A percentile compares a stretch with the other conserved stretches of the same genome.
Evolutionary conservation across 2,329 filamentous ascomycete species (phyloP).

Genomic region (Fusarium anthophilum): DNA sequence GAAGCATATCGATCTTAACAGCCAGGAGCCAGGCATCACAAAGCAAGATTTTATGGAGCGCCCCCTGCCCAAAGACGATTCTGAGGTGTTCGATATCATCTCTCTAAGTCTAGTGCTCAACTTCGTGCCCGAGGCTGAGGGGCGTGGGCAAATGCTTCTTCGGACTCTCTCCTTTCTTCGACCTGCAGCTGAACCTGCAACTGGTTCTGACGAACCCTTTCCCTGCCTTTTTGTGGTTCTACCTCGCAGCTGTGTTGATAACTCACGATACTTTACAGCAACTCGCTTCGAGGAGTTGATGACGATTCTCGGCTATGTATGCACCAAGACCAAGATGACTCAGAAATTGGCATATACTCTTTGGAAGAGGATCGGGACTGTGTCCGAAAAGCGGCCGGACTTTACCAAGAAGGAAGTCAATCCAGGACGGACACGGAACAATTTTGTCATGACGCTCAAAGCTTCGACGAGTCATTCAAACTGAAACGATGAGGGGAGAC

Average conservation of each 20-base stretch:
- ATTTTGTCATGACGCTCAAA: slow-evolving; percentile 83
- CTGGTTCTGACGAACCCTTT: slow-evolving; percentile 52
- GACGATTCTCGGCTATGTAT: slow-evolving; percentile 76
- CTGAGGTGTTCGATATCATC: slow-evolving; percentile 84
- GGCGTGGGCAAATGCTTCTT: slow-evolving; percentile 85
- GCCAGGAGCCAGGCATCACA: slow-evolving; percentile 80
- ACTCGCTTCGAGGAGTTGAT: slow-evolving; percentile 76
- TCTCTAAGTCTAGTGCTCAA: slow-evolving; percentile 94
- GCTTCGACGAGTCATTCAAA: slow-evolving; percentile 27
- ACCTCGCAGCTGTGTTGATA: slow-evolving; percentile 85
- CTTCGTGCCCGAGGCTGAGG: slow-evolving; percentile 82
- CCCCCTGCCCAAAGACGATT: slow-evolving; percentile 70
- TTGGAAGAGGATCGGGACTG: slow-evolving; percentile 67
- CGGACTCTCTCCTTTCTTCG: slow-evolving; percentile 77
- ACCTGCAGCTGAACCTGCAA: slow-evolving; percentile 12
- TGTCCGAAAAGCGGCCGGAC: slow-evolving; percentile 15
- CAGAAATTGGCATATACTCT: slow-evolving; percentile 89
- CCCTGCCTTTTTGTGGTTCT: slow-evolving; percentile 89
- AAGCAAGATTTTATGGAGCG: slow-evolving; percentile 96
- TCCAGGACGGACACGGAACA: slow-evolving; percentile 81
- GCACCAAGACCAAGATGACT: slow-evolving; percentile 75
- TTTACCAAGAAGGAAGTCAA: slow-evolving; percentile 77
- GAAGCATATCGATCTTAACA: slow-evolving; percentile 88
- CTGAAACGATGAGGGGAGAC: slow-evolving; percentile 21
- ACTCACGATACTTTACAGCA: slow-evolving; percentile 89